Evolutionary conservation across 1,284 basidiomycete species (phyloP).

Genomic region (Testicularia cyperi): DNA sequence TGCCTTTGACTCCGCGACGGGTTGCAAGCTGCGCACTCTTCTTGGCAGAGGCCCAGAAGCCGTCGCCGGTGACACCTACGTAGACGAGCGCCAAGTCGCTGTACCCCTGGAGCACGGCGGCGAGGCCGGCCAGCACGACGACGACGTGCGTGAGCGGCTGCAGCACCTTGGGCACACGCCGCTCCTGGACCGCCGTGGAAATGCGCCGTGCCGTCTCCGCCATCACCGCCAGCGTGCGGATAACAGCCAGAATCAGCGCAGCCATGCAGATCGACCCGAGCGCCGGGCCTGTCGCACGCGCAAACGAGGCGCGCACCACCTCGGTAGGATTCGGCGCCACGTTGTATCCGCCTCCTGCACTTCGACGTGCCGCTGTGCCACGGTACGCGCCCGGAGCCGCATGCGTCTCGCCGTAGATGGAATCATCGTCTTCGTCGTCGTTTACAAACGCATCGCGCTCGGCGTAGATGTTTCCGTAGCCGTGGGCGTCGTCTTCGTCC

Average conservation of each 20-base stretch:
- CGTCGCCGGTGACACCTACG: conserved; percentile 79
- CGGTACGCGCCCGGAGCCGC: conserved; percentile 24
- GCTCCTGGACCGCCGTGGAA: conserved; percentile 28
- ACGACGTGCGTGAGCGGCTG: conserved; percentile 64
- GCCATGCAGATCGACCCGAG: conserved; percentile 77
- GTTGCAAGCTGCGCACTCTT: conserved; percentile 68
- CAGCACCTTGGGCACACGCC: conserved; percentile 53
- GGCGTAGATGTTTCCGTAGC: too few relatives aligned
- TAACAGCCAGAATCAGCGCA: conserved; percentile 72
- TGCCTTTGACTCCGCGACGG: conserved; percentile 59
- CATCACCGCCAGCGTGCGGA: conserved; percentile 63
- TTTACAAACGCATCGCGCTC: too few relatives aligned
- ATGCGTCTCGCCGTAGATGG: conserved; percentile 22
- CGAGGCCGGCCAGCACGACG: conserved; percentile 69
- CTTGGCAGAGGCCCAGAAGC: conserved; percentile 76
- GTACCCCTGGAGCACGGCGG: conserved; percentile 39
- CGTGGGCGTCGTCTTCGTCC: conserved; percentile 22
- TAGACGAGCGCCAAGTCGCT: conserved; percentile 82
- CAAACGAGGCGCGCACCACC: conserved; percentile 74
- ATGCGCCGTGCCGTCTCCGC: conserved; percentile 64
- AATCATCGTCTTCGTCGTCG: conserved; percentile 21
- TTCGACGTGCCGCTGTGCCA: background rate
- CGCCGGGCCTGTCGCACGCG: conserved; percentile 76
- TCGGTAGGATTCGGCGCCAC: conserved; percentile 60
- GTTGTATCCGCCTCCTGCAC: conserved; percentile 3